Conservation (phyloP, 2,329 filamentous ascomycete species). For the Cladosporium sp. region DNA sequence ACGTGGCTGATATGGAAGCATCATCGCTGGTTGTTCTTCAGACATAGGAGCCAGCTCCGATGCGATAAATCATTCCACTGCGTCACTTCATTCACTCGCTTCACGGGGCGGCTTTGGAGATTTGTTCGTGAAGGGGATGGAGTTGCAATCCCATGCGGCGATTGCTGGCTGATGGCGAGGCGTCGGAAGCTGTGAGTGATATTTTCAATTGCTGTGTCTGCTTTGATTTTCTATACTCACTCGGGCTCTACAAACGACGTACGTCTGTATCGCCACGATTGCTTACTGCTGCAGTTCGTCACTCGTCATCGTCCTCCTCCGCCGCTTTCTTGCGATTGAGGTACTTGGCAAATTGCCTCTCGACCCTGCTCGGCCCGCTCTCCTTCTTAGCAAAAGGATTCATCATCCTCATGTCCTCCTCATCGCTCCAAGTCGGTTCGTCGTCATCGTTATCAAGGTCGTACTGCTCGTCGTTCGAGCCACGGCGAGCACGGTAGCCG, state of each 20-base stretch:
- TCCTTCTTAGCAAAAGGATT: constrained; percentile 36
- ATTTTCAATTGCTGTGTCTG: not conserved
- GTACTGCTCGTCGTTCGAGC: constrained; percentile 46
- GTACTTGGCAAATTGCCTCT: constrained; percentile 30
- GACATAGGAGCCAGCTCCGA: not conserved
- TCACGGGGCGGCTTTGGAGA: not conserved
- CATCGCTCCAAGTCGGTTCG: constrained; percentile 22
- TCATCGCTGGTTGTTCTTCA: not conserved
- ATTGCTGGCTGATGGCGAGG: not conserved
- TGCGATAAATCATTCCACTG: not conserved
- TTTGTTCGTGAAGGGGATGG: not conserved
- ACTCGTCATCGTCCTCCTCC: constrained; percentile 15
- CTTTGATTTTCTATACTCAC: not conserved
- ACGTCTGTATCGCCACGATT: not conserved
- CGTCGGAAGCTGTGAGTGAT: not conserved
- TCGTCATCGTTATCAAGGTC: constrained; percentile 35
- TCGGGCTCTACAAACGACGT: not conserved
- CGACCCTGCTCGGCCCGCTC: constrained; percentile 15
- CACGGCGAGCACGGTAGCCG: constrained; percentile 39
- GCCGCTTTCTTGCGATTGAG: constrained; percentile 20
- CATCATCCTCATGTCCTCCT: constrained; percentile 32
- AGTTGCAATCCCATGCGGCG: not conserved
- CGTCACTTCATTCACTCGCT: not conserved
- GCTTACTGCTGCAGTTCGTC: not conserved
- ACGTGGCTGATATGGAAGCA: not conserved